Base-by-base conservation (phyloP, 2,329 filamentous ascomycete species). In the Penicillium janthinellum region DNA sequence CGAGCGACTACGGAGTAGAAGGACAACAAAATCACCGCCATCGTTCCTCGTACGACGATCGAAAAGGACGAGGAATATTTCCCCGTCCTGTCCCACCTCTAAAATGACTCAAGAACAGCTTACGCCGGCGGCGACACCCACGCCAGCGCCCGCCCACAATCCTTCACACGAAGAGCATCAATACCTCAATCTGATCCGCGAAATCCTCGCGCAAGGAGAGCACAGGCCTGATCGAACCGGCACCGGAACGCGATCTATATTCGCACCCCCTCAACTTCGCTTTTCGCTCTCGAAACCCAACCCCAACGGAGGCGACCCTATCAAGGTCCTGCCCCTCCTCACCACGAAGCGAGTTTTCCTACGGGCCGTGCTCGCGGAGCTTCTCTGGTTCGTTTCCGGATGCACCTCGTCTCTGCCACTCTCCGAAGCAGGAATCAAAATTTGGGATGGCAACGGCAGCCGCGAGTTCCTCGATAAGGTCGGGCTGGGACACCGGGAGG, bases 261-360 rank as follows among this genome's bases (percentile, higher is more conserved):
- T 96, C 70, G 94, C 92, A 1, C 94, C 95, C 1, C 84, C 85
- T 0, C 91, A 92, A 37, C 85, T 98, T 51, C 93, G 92, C 72
- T 99, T 98, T 83, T 83, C 84, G 47, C 90, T 99, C 64, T 90
- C 89, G 64, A 83, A 85, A 57, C 76, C 79, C 39, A 75, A 78
- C 34, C 66, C 72, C 56, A 72, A 78, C 59, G 72, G 78, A 48
- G 74, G 70, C 53, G 71, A 75, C 11, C 75, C 77, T 31, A 79
- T 78, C 12, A 88, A 89, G 1, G 83, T 97, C 68, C 86, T 99
- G 20, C 95, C 95, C 25, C 91, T 99, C 67, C 88, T 99, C 17
- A 99, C 95, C 4, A 99, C 95, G 2, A 99, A 99, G 77, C 92
- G 95, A 67, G 95, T 99, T 69, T 98, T 97, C 79, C 85, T 91